Evolutionary conservation across 2,329 filamentous ascomycete genomes (phyloP).

Genomic region (Aureobasidium sp.): DNA sequence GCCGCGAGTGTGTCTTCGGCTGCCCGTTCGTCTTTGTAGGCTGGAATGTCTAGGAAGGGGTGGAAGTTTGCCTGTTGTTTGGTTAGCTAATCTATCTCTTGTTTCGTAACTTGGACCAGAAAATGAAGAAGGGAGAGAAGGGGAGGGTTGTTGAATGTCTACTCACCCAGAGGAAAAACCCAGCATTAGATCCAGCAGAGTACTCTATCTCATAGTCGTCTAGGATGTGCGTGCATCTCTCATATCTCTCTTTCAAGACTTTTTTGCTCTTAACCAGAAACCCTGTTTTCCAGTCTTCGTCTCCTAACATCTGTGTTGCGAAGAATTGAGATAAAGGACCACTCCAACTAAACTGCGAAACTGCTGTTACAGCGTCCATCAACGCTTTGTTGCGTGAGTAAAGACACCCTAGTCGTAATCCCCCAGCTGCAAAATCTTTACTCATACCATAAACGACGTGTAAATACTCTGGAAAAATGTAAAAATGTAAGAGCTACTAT

Average conservation of each 20-base stretch:
- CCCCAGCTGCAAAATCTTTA: conserved; percentile 29
- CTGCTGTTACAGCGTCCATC: conserved; percentile 18
- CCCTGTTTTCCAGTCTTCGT: conserved; percentile 18
- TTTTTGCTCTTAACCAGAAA: conserved; percentile 18
- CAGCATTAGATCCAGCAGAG: conserved; percentile 32
- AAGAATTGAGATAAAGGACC: conserved; percentile 25
- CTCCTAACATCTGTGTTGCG: conserved; percentile 26
- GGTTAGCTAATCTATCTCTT: neutral
- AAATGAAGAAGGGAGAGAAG: neutral
- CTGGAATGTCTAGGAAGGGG: neutral
- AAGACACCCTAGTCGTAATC: conserved; percentile 24
- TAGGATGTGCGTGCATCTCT: conserved; percentile 16
- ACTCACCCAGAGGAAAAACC: conserved; percentile 38
- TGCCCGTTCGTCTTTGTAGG: conserved; percentile 23
- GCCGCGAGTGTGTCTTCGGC: conserved; percentile 39
- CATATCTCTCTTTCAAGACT: conserved; percentile 18
- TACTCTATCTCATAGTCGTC: conserved; percentile 30
- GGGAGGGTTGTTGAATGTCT: too few species aligned
- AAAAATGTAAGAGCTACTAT: conserved; percentile 15
- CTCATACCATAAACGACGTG: conserved; percentile 27
- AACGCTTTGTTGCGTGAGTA: conserved; percentile 21
- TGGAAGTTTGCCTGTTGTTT: conserved; percentile 23
- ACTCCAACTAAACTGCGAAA: conserved; percentile 21
- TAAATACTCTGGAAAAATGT: conserved; percentile 17
- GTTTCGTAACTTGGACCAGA: too few species aligned